Conservation (phyloP, 2,329 filamentous ascomycete genomes). For the Fusarium beomiforme region DNA sequence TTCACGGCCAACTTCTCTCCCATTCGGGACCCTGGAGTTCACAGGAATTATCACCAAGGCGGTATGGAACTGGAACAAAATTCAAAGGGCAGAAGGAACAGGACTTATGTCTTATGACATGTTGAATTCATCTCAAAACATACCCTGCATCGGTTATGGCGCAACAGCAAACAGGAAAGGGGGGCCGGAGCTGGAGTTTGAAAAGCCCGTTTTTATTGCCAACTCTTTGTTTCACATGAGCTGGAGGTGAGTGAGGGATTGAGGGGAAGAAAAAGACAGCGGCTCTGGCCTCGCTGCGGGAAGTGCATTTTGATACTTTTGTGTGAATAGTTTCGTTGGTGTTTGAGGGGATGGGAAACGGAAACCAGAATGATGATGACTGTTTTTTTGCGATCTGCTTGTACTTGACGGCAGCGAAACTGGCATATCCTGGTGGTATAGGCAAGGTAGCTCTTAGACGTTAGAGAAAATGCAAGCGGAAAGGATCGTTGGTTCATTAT, state of each 20-base stretch:
- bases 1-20: constrained; percentile 21
- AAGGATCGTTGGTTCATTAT: constrained; percentile 21
- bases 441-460: constrained; percentile 40
- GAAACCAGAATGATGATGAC: constrained; percentile 38
- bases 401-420: constrained; percentile 11
- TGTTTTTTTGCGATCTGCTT: constrained; percentile 21
- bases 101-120: constrained; percentile 34
- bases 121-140: constrained; percentile 38
- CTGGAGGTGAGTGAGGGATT: neutral
- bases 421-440: constrained; percentile 17
- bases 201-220: constrained; percentile 26
- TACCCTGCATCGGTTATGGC: constrained; percentile 45
- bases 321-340: neutral
- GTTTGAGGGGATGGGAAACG: constrained; percentile 6
- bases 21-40: constrained; percentile 32
- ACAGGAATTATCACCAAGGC: constrained; percentile 12
- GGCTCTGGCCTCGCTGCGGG: neutral
- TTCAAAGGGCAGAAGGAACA: constrained; percentile 21
- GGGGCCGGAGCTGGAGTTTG: constrained; percentile 29
- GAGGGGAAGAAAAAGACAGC: neutral
- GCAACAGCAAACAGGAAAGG: constrained; percentile 31
- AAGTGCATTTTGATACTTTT: constrained; percentile 1
- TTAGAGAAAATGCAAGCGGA: constrained; percentile 45
- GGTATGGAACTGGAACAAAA: constrained; percentile 19
- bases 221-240: constrained; percentile 6